phyloP scores from a whole-genome alignment of 306 rosid genomes.

The Purshia tridentata region DNA sequence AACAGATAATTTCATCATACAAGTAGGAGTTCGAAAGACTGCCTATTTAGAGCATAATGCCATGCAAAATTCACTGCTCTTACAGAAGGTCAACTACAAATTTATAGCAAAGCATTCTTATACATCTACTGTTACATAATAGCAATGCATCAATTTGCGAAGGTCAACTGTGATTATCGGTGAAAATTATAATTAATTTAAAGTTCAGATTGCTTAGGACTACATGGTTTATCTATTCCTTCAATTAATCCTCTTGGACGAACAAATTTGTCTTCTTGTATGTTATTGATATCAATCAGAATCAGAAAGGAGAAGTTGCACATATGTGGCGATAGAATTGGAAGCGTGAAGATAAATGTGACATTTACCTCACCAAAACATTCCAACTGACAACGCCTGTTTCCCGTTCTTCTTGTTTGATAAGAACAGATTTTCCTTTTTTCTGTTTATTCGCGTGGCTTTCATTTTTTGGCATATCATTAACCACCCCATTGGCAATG shows the following conservation, averaged over 20 bases:
- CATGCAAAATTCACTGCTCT: neutral
- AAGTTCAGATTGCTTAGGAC: too few relatives aligned
- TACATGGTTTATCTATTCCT: too few relatives aligned
- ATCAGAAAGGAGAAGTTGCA: too few relatives aligned
- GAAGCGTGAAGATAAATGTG: neutral
- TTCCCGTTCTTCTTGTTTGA: slow-evolving; percentile 88
- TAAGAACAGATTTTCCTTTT: slow-evolving; percentile 62
- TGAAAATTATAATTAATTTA: too few relatives aligned
- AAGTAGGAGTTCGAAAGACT: neutral
- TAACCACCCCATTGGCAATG: slow-evolving; percentile 37
- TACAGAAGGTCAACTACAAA: neutral
- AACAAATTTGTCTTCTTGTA: too few relatives aligned
- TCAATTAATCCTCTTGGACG: too few relatives aligned
- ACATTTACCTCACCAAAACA: slow-evolving; percentile 66
- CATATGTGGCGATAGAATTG: too few relatives aligned
- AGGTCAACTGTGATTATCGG: too few relatives aligned
- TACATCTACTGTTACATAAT: too few relatives aligned
- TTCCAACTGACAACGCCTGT: slow-evolving; percentile 82
- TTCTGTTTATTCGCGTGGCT: slow-evolving; percentile 48
- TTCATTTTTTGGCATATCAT: slow-evolving; percentile 38
- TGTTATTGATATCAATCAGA: too few relatives aligned
- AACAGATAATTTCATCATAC: neutral
- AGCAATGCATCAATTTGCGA: too few relatives aligned
- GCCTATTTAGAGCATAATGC: neutral
- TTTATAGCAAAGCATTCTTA: too few relatives aligned